These are phyloP conservation scores for Gypsophila paniculata DNA, from an alignment of 179 eudicot genomes.

Conservation along the genomic window DNA sequence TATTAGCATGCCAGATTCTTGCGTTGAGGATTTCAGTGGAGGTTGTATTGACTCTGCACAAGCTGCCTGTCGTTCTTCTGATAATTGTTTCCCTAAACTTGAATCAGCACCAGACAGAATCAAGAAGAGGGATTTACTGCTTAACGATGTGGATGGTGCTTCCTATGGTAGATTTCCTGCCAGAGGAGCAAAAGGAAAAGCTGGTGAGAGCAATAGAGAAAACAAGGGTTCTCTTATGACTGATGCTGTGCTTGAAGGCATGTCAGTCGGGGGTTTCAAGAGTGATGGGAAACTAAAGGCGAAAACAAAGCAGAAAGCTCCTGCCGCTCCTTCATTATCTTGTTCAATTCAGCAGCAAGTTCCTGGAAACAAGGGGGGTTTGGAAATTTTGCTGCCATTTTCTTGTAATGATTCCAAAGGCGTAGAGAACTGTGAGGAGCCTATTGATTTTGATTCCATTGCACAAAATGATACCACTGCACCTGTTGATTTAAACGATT, in stretches of 20 bases:
- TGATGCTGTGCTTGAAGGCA: constrained; percentile 15
- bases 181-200: constrained; percentile 32
- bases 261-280: constrained; percentile 25
- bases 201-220: constrained; percentile 30
- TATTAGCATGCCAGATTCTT: constrained; percentile 29
- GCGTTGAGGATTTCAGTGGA: constrained; percentile 23
- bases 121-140: constrained; percentile 31
- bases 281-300: constrained; percentile 28
- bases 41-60: constrained; percentile 29
- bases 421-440: constrained; percentile 31
- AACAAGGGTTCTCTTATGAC: constrained; percentile 19
- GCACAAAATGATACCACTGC: constrained; percentile 36
- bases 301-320: constrained; percentile 28
- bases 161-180: constrained; percentile 20
- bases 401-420: constrained; percentile 23
- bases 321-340: constrained; percentile 14
- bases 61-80: constrained; percentile 25
- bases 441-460: constrained; percentile 35
- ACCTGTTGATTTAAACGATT: constrained; percentile 33
- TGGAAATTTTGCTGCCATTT: constrained; percentile 19
- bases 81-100: constrained; percentile 20
- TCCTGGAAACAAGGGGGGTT: constrained; percentile 11
- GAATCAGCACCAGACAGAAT: constrained; percentile 26
- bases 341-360: constrained; percentile 23
- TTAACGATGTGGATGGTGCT: constrained; percentile 37